Percentiles rank a stretch among this genome's conserved stretches.
phyloP scores from a whole-genome alignment of 1,284 basidiomycete species.

The Psilocybe mexicana region DNA sequence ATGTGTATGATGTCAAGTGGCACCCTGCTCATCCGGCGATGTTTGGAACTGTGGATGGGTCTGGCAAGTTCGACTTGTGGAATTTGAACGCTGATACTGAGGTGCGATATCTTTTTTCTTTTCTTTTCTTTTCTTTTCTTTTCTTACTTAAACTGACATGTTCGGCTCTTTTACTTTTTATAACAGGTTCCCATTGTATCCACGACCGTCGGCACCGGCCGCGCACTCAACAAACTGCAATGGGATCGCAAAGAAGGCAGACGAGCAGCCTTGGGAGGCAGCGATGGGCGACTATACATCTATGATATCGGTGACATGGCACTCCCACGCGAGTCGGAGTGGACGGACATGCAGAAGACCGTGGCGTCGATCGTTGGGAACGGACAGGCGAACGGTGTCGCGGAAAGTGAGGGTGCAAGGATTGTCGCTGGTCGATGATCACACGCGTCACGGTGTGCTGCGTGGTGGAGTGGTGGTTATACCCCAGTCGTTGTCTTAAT shows the following conservation, averaged over 20 bases:
- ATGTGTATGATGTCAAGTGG: slow-evolving; percentile 99
- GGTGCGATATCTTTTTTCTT: slow-evolving; percentile 49
- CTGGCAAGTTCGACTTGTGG: slow-evolving; percentile 95
- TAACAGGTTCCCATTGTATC: slow-evolving; percentile 78
- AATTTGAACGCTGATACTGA: slow-evolving; percentile 95
- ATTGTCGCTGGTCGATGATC: slow-evolving; percentile 21
- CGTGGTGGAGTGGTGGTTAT: too few relatives aligned
- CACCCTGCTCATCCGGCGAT: slow-evolving; percentile 93
- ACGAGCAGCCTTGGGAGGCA: slow-evolving; percentile 85
- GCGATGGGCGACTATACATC: slow-evolving; percentile 90
- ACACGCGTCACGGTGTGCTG: too few relatives aligned
- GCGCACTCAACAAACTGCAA: slow-evolving; percentile 92
- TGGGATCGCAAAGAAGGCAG: slow-evolving; percentile 91
- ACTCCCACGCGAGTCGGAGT: slow-evolving; percentile 82
- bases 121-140: background rate
- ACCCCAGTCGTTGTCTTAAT: too few relatives aligned
- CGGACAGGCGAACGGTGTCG: slow-evolving; percentile 52
- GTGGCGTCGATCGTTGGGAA: slow-evolving; percentile 63
- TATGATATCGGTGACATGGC: slow-evolving; percentile 94
- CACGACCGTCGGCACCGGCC: slow-evolving; percentile 68
- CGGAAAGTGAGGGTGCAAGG: slow-evolving; percentile 39
- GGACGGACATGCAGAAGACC: slow-evolving; percentile 87
- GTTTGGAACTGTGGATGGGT: slow-evolving; percentile 93
- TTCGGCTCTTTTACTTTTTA: background rate
- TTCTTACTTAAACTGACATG: background rate